Conservation (phyloP, 768 basidiomycete genomes). For the Crucibulum laeve region DNA sequence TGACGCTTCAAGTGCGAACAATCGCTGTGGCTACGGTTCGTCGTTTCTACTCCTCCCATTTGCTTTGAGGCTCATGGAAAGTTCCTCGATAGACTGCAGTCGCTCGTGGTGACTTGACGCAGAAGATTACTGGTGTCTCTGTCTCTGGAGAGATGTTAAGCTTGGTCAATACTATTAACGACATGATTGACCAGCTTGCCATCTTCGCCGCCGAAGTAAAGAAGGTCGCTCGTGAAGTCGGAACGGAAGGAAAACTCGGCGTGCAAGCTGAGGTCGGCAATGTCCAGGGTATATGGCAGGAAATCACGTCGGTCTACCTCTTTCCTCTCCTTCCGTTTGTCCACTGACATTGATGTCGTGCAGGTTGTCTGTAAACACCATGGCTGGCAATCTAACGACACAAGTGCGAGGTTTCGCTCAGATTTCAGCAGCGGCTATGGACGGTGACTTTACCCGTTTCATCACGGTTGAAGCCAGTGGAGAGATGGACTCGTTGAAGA, state of each 20-base stretch:
- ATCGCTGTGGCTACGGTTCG: slow-evolving; percentile 89
- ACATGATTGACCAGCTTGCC: slow-evolving; percentile 60
- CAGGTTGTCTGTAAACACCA: slow-evolving; percentile 94
- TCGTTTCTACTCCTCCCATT: slow-evolving; percentile 7
- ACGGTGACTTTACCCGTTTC: slow-evolving; percentile 97
- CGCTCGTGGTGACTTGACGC: slow-evolving; percentile 87
- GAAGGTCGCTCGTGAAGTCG: slow-evolving; percentile 95
- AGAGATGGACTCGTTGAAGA: slow-evolving; percentile 99
- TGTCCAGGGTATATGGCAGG: slow-evolving; percentile 97
- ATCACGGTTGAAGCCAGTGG: slow-evolving; percentile 98
- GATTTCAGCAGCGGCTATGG: slow-evolving; percentile 97
- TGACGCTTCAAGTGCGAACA: slow-evolving; percentile 90
- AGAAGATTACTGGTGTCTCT: slow-evolving; percentile 89
- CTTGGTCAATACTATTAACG: slow-evolving; percentile 96
- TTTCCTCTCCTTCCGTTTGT: background rate
- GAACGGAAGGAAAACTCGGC: slow-evolving; percentile 97
- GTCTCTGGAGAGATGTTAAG: slow-evolving; percentile 96
- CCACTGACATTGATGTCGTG: background rate
- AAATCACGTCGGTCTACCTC: slow-evolving; percentile 76
- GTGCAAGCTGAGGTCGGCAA: slow-evolving; percentile 97
- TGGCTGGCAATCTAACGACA: slow-evolving; percentile 95
- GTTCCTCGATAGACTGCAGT: slow-evolving; percentile 73
- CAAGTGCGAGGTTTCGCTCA: slow-evolving; percentile 99
- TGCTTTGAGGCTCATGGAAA: slow-evolving; percentile 1
- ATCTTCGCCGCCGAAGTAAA: slow-evolving; percentile 68